Percentiles rank a stretch among this genome's conserved stretches.
phyloP scores from a whole-genome alignment of 73 alveolate genomes.

The Uronychia setigera region DNA sequence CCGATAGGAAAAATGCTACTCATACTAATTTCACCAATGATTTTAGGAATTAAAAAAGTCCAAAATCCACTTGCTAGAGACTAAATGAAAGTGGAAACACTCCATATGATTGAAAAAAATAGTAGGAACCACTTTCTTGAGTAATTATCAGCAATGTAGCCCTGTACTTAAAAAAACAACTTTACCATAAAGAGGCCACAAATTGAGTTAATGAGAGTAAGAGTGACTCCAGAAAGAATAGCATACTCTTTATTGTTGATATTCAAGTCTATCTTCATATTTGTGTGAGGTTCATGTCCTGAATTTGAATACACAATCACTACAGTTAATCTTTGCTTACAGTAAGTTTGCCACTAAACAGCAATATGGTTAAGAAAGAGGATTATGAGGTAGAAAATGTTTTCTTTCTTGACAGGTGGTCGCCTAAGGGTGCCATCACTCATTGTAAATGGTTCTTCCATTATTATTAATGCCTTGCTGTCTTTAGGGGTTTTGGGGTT shows the following conservation, averaged over 20 bases:
- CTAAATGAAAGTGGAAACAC: slow-evolving; percentile 21
- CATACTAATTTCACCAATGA: slow-evolving; percentile 13
- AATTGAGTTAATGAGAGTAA: slow-evolving; percentile 43
- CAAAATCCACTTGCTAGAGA: slow-evolving; percentile 41
- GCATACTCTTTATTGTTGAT: slow-evolving; percentile 46
- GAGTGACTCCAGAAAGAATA: slow-evolving; percentile 52
- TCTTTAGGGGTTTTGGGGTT: no score
- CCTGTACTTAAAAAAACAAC: no score
- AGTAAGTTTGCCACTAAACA: slow-evolving; percentile 64
- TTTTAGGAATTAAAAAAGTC: slow-evolving; percentile 41
- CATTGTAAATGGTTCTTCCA: no score
- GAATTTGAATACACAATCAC: slow-evolving; percentile 43
- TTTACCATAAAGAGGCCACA: slow-evolving; percentile 27
- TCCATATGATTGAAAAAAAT: slow-evolving; percentile 26
- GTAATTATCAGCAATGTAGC: slow-evolving; percentile 48
- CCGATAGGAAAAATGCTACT: slow-evolving; percentile 22
- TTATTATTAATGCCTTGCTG: no score
- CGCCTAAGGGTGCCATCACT: no score
- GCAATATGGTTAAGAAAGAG: slow-evolving; percentile 53
- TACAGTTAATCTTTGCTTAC: slow-evolving; percentile 11
- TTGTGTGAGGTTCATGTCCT: slow-evolving; percentile 44
- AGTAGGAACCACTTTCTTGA: slow-evolving; percentile 40
- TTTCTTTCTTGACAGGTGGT: no score
- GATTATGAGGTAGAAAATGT: slow-evolving; percentile 28
- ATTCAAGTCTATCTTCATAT: slow-evolving; percentile 39